phyloP scores from a whole-genome alignment of 768 basidiomycete species.

The Boletus coccyginus region DNA sequence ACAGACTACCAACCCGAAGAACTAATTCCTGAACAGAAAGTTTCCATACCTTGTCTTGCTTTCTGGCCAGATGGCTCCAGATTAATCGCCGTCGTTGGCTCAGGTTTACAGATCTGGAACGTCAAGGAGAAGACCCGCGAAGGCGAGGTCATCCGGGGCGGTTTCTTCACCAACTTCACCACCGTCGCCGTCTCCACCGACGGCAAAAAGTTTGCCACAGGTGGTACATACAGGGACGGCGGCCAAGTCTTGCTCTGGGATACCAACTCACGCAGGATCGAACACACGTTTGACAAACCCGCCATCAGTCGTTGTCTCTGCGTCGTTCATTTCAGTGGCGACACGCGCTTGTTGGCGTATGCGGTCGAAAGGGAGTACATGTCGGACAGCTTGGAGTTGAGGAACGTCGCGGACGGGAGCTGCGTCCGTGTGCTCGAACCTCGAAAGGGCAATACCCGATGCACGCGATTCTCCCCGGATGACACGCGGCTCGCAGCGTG shows the following conservation, averaged over 20 bases:
- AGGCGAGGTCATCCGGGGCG: slow-evolving; percentile 20
- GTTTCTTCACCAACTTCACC: slow-evolving; percentile 27
- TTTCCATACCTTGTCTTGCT: slow-evolving; percentile 16
- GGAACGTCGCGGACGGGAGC: slow-evolving; percentile 10
- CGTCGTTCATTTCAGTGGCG: slow-evolving; percentile 24
- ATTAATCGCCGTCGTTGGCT: slow-evolving; percentile 25
- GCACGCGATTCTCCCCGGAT: slow-evolving; percentile 26
- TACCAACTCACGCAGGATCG: slow-evolving; percentile 18
- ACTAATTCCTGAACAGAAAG: slow-evolving; percentile 19
- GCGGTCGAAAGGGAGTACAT: slow-evolving; percentile 26
- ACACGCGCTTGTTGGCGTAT: slow-evolving; percentile 17
- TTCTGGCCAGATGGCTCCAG: slow-evolving; percentile 27
- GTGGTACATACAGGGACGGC: slow-evolving; percentile 24
- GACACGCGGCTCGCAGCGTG: slow-evolving; percentile 23
- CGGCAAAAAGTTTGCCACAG: slow-evolving; percentile 24
- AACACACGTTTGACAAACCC: slow-evolving; percentile 24
- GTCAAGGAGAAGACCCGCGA: slow-evolving; percentile 18
- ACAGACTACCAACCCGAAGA: slow-evolving; percentile 9
- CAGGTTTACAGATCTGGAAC: slow-evolving; percentile 27
- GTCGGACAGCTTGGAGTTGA: slow-evolving; percentile 22
- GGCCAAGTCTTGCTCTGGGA: slow-evolving; percentile 26
- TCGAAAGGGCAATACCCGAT: slow-evolving; percentile 22
- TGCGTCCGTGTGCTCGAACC: slow-evolving; percentile 19
- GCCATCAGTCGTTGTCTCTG: slow-evolving; percentile 21
- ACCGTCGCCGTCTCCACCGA: slow-evolving; percentile 23